A percentile compares a stretch with the other conserved stretches of the same genome.
Conservation (phyloP, 495 filamentous ascomycete species). For the Penicillium pulvis region DNA sequence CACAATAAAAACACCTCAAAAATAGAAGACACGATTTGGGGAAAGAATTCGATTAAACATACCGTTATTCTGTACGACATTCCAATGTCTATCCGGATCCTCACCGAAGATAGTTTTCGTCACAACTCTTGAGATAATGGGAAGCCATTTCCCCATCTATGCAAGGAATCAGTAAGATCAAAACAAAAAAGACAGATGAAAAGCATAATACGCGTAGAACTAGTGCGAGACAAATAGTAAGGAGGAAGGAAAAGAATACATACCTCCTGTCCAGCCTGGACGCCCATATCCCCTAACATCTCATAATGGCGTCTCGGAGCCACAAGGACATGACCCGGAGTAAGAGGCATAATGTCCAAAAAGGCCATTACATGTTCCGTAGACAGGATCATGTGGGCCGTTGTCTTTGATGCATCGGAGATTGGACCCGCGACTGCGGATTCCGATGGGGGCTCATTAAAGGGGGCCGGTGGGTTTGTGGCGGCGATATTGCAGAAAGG, state of each 20-base stretch:
- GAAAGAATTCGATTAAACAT: slow-evolving; percentile 20
- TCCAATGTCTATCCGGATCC: slow-evolving; percentile 56
- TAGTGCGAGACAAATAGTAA: neutral
- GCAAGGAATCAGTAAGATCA: neutral
- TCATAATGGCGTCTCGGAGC: slow-evolving; percentile 69
- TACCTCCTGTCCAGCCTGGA: slow-evolving; percentile 56
- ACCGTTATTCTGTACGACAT: slow-evolving; percentile 95
- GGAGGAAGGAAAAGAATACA: slow-evolving; percentile 7
- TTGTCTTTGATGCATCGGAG: slow-evolving; percentile 26
- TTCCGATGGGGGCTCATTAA: slow-evolving; percentile 11
- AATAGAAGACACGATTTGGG: neutral
- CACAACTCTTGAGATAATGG: slow-evolving; percentile 71
- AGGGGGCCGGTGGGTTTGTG: slow-evolving; percentile 46
- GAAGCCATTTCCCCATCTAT: slow-evolving; percentile 69
- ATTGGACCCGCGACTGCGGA: slow-evolving; percentile 9
- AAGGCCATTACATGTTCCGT: slow-evolving; percentile 77
- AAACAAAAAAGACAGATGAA: neutral
- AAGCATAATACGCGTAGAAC: neutral
- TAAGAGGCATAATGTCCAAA: slow-evolving; percentile 86
- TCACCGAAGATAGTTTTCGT: slow-evolving; percentile 49
- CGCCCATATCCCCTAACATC: slow-evolving; percentile 67
- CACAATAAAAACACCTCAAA: neutral
- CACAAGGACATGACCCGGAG: slow-evolving; percentile 75
- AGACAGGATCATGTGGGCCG: slow-evolving; percentile 71
- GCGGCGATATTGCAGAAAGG: slow-evolving; percentile 44